Evolutionary conservation across 495 filamentous ascomycete species (phyloP).

Genomic region (Talaromyces liani): DNA sequence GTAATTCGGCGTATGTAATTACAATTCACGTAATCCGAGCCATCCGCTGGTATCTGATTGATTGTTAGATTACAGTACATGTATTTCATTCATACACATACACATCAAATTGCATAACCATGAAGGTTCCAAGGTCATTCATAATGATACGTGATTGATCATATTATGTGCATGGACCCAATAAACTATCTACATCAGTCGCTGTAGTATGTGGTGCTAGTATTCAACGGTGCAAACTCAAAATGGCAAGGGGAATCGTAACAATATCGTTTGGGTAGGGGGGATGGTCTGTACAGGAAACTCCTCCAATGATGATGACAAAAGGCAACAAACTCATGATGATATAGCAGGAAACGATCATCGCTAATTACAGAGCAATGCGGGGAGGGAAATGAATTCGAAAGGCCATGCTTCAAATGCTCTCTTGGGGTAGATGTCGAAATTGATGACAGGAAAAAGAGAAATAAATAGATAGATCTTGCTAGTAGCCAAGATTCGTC

Average conservation of each 20-base stretch:
- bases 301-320: not conserved
- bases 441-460: not conserved
- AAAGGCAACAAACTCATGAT: not conserved
- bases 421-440: not conserved
- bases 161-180: not conserved
- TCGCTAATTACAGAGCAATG: not conserved
- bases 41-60: not conserved
- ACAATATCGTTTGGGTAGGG: not conserved
- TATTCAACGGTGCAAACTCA: not conserved
- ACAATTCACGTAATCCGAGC: not conserved
- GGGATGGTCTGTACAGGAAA: conserved; percentile 3
- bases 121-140: not conserved
- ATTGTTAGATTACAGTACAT: not conserved
- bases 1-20: not conserved
- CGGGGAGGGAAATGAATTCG: not conserved
- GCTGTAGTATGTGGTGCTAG: not conserved
- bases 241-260: not conserved
- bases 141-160: not conserved
- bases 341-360: not conserved
- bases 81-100: not conserved
- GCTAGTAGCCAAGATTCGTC: conserved; percentile 49
- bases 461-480: conserved; percentile 22
- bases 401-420: not conserved
- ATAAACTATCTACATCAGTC: not conserved
- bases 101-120: not conserved